A percentile compares a stretch with the other conserved stretches of the same genome.
phyloP scores from a whole-genome alignment of 805 yeast genomes.

The Ogataea minuta region DNA sequence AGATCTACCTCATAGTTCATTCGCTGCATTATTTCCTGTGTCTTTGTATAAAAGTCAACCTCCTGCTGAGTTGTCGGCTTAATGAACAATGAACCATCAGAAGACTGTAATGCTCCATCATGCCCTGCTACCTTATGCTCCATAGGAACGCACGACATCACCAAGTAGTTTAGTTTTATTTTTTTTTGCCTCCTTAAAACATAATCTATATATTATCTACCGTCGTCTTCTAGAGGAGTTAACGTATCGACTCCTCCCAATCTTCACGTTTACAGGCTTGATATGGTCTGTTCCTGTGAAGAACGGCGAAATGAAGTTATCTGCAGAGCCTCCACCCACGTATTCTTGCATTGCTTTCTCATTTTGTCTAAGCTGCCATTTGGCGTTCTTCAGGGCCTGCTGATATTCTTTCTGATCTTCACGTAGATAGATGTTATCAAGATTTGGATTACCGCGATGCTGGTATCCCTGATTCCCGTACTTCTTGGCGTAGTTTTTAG shows the following conservation, averaged over 20 bases:
- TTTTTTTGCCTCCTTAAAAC: no score
- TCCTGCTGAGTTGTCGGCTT: conserved; percentile 69
- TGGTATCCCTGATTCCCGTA: conserved; percentile 80
- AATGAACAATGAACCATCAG: conserved; percentile 65
- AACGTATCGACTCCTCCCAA: conserved; percentile 83
- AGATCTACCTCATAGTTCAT: conserved; percentile 24
- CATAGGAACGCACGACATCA: conserved; percentile 35
- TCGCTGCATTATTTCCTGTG: conserved; percentile 19
- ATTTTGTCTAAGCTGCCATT: conserved; percentile 81
- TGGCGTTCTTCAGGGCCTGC: conserved; percentile 81
- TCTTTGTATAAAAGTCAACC: conserved; percentile 63
- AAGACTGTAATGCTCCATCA: conserved; percentile 66
- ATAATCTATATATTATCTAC: no score
- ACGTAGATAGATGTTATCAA: conserved; percentile 60
- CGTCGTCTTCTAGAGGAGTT: conserved; percentile 38
- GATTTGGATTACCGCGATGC: conserved; percentile 56
- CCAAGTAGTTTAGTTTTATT: background rate
- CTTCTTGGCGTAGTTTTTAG: conserved; percentile 67
- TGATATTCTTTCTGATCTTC: conserved; percentile 95
- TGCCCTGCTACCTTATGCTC: conserved; percentile 91
- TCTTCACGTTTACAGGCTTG: conserved; percentile 61
- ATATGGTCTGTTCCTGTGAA: conserved; percentile 53
- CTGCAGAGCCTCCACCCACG: conserved; percentile 94
- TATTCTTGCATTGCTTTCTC: conserved; percentile 84
- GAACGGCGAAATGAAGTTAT: conserved; percentile 86